Evolutionary conservation across 495 filamentous ascomycete genomes (phyloP).

Genomic region (Hyphodiscus hymeniophilus): DNA sequence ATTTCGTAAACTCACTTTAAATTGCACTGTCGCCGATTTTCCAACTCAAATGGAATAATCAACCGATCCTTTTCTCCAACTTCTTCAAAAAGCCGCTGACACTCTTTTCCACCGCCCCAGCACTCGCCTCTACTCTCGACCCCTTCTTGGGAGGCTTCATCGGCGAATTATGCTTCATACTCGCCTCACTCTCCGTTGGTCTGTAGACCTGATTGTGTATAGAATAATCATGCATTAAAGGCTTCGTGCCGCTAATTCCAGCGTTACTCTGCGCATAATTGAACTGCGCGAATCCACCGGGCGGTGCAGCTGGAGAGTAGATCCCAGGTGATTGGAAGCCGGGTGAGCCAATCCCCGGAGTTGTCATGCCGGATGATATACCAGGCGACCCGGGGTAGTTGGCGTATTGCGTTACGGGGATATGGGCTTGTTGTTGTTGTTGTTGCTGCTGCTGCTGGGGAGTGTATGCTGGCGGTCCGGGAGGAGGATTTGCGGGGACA

Average conservation of each 20-base stretch:
- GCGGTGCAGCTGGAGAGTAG: conserved; percentile 22
- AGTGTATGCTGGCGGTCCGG: conserved; percentile 23
- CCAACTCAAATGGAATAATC: background rate
- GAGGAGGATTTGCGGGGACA: conserved; percentile 15
- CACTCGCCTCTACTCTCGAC: conserved; percentile 61
- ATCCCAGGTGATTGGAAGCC: background rate
- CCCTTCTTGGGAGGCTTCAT: conserved; percentile 35
- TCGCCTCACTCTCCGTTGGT: conserved; percentile 58
- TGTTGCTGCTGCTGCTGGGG: no score
- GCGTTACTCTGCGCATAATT: conserved; percentile 33
- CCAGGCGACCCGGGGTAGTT: conserved; percentile 30
- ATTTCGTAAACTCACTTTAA: background rate
- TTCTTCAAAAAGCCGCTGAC: conserved; percentile 79
- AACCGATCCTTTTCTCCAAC: conserved; percentile 74
- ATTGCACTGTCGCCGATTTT: background rate
- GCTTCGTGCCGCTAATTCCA: conserved; percentile 14
- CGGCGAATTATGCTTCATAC: conserved; percentile 20
- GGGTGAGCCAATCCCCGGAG: conserved; percentile 21
- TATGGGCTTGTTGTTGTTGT: conserved; percentile 2
- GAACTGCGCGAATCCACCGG: conserved; percentile 50
- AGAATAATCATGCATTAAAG: conserved; percentile 43
- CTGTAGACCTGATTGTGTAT: conserved; percentile 73
- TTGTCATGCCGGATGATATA: conserved; percentile 24
- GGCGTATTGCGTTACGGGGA: conserved; percentile 19
- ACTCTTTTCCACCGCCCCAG: conserved; percentile 65